Base-by-base conservation (phyloP, 768 basidiomycete species). In the Lactarius hengduanensis region DNA sequence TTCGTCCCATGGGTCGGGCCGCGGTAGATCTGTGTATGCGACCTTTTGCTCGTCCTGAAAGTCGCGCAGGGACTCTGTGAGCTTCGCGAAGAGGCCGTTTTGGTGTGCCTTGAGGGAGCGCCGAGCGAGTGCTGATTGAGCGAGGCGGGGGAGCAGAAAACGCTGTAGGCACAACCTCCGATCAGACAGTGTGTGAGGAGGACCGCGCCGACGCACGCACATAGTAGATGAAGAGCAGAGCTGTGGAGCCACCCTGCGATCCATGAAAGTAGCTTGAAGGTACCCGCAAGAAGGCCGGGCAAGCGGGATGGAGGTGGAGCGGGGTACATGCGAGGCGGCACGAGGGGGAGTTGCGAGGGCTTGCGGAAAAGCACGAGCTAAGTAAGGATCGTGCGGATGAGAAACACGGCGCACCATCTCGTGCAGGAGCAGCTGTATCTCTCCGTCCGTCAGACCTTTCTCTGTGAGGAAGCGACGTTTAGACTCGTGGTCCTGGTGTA, bases 241-340 rank as follows among this genome's bases (percentile, higher is more conserved):
- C 75, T 1, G 85, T 82, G 55, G 87, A 86, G 11, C 87, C 82
- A 6, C 91, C 88, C 1, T n/a, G 82, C 79, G 63, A 90, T 72
- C 91, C 90, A 92, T 8, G 78, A 77, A 59, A 89, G 81, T 22
- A 91, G 75, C 53, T 88, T 82, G 30, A 79, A 76, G 20, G 87
- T 75, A 3, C 86, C 89, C 13, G 86, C 74, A n/a, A 92, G 77
- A 45, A 92, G 80, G 55, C 81, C 80, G 0, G 90, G 90, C 1
- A 92, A 76, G 70, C 83, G 84, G 3, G 90, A 92, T 3, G 89
- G 89, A 5, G 86, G 83, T 13, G 80, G 82, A 66, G 83, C 84
- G 4, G 90, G 90, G 71, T 92, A 92, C 57, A 87, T 86, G 69
- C 89, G 82, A 0, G 90, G 89, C 22, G 90, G 90, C 41, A 92